A percentile compares a stretch with the other conserved stretches of the same genome.
These are phyloP conservation scores for Pestalotiopsis sp. DNA, from an alignment of 2,329 filamentous ascomycete species.

Conservation along the genomic window DNA sequence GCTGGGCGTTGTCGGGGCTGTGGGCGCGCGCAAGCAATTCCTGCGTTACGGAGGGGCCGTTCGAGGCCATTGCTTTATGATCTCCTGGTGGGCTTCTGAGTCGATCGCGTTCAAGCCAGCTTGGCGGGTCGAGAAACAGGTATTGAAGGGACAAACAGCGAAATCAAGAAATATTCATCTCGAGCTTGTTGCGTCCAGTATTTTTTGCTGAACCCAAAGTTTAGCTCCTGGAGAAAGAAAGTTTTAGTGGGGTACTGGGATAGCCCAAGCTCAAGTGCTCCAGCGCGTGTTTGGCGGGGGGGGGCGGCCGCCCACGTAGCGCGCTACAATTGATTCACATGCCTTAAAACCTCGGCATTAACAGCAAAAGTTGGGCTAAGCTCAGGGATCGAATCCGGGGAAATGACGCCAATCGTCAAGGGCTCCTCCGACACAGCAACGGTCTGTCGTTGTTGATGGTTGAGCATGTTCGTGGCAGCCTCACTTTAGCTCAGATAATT, in stretches of 20 bases:
- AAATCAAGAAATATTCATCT: too few relatives aligned
- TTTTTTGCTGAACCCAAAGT: background rate
- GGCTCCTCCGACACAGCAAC: background rate
- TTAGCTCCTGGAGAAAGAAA: background rate
- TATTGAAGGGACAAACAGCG: too few relatives aligned
- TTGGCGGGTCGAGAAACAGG: too few relatives aligned
- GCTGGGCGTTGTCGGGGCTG: slow-evolving; percentile 68
- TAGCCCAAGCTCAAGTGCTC: background rate
- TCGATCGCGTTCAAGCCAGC: too few relatives aligned
- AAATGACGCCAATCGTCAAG: slow-evolving; percentile 5
- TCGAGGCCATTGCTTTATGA: slow-evolving; percentile 34
- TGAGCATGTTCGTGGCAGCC: background rate
- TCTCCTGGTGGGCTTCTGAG: background rate
- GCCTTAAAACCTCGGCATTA: background rate
- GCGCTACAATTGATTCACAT: background rate
- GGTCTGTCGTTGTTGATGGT: background rate
- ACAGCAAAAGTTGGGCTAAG: background rate
- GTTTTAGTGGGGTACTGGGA: background rate
- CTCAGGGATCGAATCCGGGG: background rate
- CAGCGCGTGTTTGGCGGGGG: background rate
- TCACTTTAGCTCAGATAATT: background rate
- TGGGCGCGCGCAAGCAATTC: slow-evolving; percentile 78
- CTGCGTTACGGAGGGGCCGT: slow-evolving; percentile 50
- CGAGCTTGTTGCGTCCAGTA: background rate
- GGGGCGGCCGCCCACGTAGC: background rate